These are phyloP conservation scores for Neofusicoccum sp. DNA, from an alignment of 2,329 filamentous ascomycete species.

Conservation along the genomic window DNA sequence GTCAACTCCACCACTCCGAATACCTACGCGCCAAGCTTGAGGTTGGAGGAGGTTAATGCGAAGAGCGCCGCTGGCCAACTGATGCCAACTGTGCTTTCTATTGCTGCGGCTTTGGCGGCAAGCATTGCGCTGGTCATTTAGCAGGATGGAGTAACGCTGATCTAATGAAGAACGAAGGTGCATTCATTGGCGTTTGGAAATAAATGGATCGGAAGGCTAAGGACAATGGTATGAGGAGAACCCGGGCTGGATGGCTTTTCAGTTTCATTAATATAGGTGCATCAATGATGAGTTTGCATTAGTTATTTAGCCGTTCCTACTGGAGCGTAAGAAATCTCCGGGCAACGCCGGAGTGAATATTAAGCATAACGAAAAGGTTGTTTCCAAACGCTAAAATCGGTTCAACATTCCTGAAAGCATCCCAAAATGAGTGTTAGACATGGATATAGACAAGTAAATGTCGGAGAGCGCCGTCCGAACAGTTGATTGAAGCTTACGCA, in stretches of 20 bases:
- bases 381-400: not conserved
- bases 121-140: not conserved
- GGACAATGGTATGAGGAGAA: not conserved
- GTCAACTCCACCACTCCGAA: constrained; percentile 40
- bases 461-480: no score
- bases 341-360: not conserved
- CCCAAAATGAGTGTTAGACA: no score
- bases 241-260: not conserved
- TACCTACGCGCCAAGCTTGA: constrained; percentile 33
- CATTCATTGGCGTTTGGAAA: not conserved
- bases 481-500: no score
- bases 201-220: not conserved
- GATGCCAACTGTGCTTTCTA: not conserved
- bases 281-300: not conserved
- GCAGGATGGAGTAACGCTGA: not conserved
- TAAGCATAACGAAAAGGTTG: not conserved
- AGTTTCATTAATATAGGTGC: not conserved
- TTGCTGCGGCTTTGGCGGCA: not conserved
- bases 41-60: constrained; percentile 26
- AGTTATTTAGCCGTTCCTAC: not conserved
- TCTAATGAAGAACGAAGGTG: not conserved
- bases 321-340: not conserved
- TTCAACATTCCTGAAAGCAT: no score
- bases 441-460: no score
- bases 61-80: constrained; percentile 26